These are phyloP conservation scores for Xylaria digitata DNA, from an alignment of 2,329 filamentous ascomycete species.

Conservation along the genomic window DNA sequence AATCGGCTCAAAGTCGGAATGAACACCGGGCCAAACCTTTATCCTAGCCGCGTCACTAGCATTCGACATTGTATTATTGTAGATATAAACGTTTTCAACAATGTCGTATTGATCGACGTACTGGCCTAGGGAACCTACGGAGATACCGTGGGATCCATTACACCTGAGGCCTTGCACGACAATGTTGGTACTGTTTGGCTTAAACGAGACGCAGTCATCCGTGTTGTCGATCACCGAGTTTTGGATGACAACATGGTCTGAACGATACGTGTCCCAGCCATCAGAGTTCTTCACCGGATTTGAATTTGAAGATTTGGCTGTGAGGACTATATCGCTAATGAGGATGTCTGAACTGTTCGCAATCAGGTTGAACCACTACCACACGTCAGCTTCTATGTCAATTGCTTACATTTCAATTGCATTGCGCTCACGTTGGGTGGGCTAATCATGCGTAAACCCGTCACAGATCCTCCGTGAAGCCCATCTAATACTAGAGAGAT, in stretches of 20 bases:
- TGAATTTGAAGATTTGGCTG: conserved; percentile 57
- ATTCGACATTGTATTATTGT: conserved; percentile 69
- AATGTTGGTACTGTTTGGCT: conserved; percentile 77
- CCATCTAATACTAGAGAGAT: conserved; percentile 39
- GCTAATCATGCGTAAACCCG: conserved; percentile 38
- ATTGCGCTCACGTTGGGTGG: conserved; percentile 37
- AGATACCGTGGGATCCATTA: conserved; percentile 78
- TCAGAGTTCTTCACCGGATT: conserved; percentile 72
- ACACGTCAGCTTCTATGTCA: conserved; percentile 9
- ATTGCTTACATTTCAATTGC: background rate
- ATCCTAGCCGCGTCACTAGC: conserved; percentile 75
- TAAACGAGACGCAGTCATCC: conserved; percentile 79
- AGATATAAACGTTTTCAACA: conserved; percentile 75
- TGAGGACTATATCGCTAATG: conserved; percentile 71
- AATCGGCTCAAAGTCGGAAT: conserved; percentile 66
- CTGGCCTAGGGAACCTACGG: conserved; percentile 77
- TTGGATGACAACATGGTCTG: conserved; percentile 71
- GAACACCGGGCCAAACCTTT: conserved; percentile 76
- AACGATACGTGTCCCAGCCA: conserved; percentile 73
- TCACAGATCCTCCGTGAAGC: conserved; percentile 36
- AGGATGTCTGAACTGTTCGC: conserved; percentile 73
- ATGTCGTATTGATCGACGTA: conserved; percentile 73
- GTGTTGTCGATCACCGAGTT: conserved; percentile 73
- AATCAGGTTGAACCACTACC: conserved; percentile 72
- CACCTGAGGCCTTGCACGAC: conserved; percentile 74